Conservation (phyloP, 2,329 filamentous ascomycete species). For the Cadophora sp. region DNA sequence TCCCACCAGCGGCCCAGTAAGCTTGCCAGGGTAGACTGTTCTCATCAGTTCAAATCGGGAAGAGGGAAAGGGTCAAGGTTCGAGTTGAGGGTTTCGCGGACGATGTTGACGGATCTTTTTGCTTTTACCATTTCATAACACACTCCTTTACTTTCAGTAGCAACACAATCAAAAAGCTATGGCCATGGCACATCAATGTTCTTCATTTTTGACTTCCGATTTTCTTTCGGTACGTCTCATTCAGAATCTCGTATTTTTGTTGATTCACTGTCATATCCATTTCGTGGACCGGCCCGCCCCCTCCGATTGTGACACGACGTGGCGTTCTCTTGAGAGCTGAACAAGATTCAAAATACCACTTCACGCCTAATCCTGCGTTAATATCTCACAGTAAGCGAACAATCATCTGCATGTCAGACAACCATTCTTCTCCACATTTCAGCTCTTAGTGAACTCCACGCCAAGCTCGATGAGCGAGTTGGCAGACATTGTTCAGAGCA, state of each 20-base stretch:
- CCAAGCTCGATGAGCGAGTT: not conserved
- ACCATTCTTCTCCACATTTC: constrained; percentile 3
- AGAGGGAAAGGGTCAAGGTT: not conserved
- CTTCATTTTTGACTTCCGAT: not conserved
- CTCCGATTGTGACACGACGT: not conserved
- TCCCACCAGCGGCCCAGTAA: constrained; percentile 23
- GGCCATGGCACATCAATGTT: not conserved
- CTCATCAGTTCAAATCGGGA: not conserved
- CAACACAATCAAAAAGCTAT: not conserved
- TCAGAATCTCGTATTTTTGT: too few species aligned
- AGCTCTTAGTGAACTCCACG: not conserved
- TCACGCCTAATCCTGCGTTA: not conserved
- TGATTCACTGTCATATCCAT: not conserved
- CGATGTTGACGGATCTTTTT: not conserved
- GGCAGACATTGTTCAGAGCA: not conserved
- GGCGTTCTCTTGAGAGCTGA: constrained; percentile 2
- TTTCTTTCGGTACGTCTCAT: too few species aligned
- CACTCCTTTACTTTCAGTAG: not conserved
- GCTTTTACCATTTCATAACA: not conserved
- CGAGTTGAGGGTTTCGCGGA: not conserved
- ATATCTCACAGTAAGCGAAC: not conserved
- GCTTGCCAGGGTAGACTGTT: not conserved
- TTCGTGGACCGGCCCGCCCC: not conserved
- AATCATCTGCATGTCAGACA: not conserved
- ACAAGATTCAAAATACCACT: not conserved